Evolutionary conservation across 2,329 filamentous ascomycete genomes (phyloP).

Genomic region (Basipetospora chlamydospora): DNA sequence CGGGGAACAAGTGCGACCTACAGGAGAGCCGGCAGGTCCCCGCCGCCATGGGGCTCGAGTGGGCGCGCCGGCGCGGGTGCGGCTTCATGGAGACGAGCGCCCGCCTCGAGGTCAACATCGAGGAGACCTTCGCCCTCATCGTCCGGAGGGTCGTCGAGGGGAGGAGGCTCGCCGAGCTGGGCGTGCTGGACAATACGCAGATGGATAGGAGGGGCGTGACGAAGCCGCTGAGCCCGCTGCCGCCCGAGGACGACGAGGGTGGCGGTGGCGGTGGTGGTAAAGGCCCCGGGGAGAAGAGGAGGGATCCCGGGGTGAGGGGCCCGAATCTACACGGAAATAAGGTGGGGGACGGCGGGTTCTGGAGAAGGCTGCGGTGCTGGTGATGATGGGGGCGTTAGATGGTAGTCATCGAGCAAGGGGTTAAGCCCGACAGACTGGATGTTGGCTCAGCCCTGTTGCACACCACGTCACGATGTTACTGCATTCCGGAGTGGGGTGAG

Average conservation of each 20-base stretch:
- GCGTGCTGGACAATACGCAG: constrained; percentile 23
- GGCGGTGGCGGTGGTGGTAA: background rate
- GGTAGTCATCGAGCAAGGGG: too few relatives aligned
- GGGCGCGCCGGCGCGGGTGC: constrained; percentile 57
- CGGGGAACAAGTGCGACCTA: constrained; percentile 76
- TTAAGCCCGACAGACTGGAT: too few relatives aligned
- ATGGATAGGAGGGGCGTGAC: constrained; percentile 39
- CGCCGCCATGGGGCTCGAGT: constrained; percentile 60
- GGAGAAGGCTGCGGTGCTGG: constrained; percentile 5
- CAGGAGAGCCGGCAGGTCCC: constrained; percentile 53
- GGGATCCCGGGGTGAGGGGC: constrained; percentile 29
- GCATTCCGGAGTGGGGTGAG: too few relatives aligned
- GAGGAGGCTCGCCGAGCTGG: constrained; percentile 34
- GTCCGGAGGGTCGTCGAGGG: constrained; percentile 47
- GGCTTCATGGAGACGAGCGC: constrained; percentile 88
- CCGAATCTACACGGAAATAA: constrained; percentile 27
- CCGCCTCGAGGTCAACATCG: constrained; percentile 72
- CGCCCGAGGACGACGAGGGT: constrained; percentile 26
- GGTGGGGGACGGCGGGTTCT: constrained; percentile 15
- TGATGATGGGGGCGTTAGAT: background rate
- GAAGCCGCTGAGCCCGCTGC: constrained; percentile 41
- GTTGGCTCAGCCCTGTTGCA: too few relatives aligned
- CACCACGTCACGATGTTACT: too few relatives aligned
- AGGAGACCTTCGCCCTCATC: constrained; percentile 70
- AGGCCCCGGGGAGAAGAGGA: too few relatives aligned